Conservation (phyloP, 371 early-diverging fungal genomes). For the Syncephalis fuscata region DNA sequence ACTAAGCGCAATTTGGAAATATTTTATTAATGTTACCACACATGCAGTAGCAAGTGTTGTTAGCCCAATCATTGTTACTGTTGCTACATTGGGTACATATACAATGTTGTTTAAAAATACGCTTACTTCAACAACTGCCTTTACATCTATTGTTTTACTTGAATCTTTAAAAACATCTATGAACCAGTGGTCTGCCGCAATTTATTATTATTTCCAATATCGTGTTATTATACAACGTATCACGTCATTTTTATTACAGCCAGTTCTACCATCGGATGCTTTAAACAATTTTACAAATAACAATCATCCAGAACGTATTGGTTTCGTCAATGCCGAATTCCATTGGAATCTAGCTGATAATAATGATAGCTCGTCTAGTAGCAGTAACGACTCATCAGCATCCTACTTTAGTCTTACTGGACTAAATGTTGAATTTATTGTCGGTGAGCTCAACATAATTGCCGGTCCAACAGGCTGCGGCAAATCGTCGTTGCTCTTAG, state of each 20-base stretch:
- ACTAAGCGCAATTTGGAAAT: constrained; percentile 17
- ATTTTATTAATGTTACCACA: constrained; percentile 22
- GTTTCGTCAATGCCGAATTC: constrained; percentile 23
- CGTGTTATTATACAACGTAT: constrained; percentile 34
- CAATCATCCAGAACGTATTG: constrained; percentile 17
- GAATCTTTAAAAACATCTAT: constrained; percentile 30
- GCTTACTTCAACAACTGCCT: constrained; percentile 37
- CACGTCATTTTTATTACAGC: constrained; percentile 27
- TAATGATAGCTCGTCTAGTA: constrained; percentile 3
- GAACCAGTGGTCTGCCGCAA: constrained; percentile 29
- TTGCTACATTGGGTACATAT: constrained; percentile 32
- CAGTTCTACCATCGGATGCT: constrained; percentile 18
- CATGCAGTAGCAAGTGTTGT: constrained; percentile 18
- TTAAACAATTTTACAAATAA: constrained; percentile 4
- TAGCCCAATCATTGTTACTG: constrained; percentile 32
- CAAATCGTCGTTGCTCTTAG: constrained; percentile 47
- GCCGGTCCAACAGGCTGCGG: constrained; percentile 43
- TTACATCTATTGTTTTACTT: constrained; percentile 38
- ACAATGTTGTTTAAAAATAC: constrained; percentile 30
- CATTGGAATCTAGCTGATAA: constrained; percentile 23
- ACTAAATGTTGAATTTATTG: constrained; percentile 29
- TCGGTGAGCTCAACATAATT: constrained; percentile 35
- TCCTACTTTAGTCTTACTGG: constrained; percentile 21
- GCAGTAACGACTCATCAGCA: too few species aligned
- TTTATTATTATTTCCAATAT: constrained; percentile 26